A percentile compares a stretch with the other conserved stretches of the same genome.
These are phyloP conservation scores for Phytophthora boehmeriae DNA, from an alignment of 352 stramenopile genomes.

Conservation along the genomic window DNA sequence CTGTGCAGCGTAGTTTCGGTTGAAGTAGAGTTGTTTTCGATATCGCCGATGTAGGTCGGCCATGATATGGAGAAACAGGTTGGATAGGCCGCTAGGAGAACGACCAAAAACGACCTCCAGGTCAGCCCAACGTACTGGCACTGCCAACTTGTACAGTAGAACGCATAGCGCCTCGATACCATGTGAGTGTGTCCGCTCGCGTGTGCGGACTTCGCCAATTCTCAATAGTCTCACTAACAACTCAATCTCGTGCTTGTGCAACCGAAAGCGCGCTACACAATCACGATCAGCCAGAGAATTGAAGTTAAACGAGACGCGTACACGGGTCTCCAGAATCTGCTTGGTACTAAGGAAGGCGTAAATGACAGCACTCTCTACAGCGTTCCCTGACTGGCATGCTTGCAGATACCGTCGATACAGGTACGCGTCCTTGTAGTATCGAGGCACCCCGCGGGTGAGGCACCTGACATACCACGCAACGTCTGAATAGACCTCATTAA, in stretches of 20 bases:
- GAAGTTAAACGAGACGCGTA: too few relatives aligned
- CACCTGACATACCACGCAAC: too few relatives aligned
- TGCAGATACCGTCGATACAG: too few relatives aligned
- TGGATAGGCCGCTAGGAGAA: conserved; percentile 13
- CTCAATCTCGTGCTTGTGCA: not conserved
- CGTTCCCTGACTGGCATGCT: too few relatives aligned
- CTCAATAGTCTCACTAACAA: not conserved
- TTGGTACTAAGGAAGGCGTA: too few relatives aligned
- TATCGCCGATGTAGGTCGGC: conserved; percentile 3
- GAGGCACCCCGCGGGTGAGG: too few relatives aligned
- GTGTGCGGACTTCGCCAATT: not conserved
- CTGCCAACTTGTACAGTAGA: conserved; percentile 11
- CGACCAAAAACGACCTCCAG: conserved; percentile 6
- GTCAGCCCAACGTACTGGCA: conserved; percentile 11
- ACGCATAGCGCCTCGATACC: conserved; percentile 14
- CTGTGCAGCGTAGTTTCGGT: conserved; percentile 2
- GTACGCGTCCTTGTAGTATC: too few relatives aligned
- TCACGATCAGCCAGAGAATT: too few relatives aligned
- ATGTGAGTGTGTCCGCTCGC: not conserved
- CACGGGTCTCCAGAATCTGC: too few relatives aligned
- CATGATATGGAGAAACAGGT: conserved; percentile 14
- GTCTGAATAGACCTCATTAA: too few relatives aligned
- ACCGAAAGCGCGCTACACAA: too few relatives aligned
- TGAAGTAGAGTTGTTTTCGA: conserved; percentile 5
- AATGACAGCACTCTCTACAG: too few relatives aligned